Conservation (phyloP, 2,329 filamentous ascomycete genomes). For the Cercospora beticola region DNA sequence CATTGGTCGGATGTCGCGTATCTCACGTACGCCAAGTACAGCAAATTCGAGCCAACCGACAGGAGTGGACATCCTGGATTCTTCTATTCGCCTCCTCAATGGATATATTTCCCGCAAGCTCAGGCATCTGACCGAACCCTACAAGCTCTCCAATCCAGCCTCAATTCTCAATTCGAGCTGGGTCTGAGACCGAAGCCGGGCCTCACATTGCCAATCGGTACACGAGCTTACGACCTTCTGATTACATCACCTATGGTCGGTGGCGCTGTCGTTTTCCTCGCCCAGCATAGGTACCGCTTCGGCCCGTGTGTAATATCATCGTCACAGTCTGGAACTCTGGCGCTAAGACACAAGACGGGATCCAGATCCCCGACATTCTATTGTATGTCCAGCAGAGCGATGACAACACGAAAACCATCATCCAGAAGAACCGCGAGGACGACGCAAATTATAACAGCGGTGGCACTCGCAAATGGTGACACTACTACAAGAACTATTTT, state of each 20-base stretch:
- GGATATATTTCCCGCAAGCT: not conserved
- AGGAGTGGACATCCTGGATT: not conserved
- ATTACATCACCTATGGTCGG: not conserved
- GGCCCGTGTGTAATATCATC: not conserved
- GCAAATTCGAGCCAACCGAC: not conserved
- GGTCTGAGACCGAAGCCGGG: not conserved
- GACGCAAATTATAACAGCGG: not conserved
- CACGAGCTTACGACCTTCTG: not conserved
- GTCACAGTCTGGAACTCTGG: not conserved
- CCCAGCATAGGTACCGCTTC: not conserved
- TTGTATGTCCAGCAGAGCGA: not conserved
- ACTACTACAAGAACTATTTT: not conserved
- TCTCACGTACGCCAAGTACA: not conserved
- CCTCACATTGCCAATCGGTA: not conserved
- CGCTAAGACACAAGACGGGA: not conserved
- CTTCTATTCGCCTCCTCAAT: not conserved
- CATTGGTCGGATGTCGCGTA: not conserved
- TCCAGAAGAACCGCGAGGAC: not conserved
- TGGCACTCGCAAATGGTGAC: not conserved
- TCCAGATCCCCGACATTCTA: not conserved
- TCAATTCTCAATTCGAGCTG: not conserved
- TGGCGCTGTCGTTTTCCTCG: not conserved
- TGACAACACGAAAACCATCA: not conserved
- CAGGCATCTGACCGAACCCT: not conserved
- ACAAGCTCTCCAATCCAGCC: not conserved